Conservation (phyloP, 805 yeast genomes). For the Myxozyma nipponensis region DNA sequence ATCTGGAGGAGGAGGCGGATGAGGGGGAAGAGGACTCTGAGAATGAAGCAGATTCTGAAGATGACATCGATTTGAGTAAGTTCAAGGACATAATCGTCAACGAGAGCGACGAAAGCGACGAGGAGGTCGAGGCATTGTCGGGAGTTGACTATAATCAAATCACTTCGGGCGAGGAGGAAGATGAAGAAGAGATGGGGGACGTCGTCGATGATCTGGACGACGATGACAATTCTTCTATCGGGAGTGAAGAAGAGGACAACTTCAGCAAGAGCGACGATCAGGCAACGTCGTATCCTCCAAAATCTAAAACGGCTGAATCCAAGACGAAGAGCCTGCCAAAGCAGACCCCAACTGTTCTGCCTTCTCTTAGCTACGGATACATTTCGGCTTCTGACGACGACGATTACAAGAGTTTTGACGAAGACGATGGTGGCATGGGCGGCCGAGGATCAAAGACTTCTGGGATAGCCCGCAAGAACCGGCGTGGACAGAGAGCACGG, state of each 20-base stretch:
- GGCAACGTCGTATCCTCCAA: background rate
- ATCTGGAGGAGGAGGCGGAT: conserved; percentile 1
- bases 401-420: conserved; percentile 38
- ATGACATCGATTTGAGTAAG: background rate
- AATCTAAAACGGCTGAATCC: conserved; percentile 1
- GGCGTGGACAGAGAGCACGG: conserved; percentile 97
- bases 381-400: conserved; percentile 62
- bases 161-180: conserved; percentile 6
- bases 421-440: too few species aligned
- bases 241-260: background rate
- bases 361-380: conserved; percentile 75
- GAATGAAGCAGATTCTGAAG: background rate
- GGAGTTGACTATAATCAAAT: conserved; percentile 9
- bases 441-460: conserved; percentile 27
- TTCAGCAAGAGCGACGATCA: background rate
- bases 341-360: conserved; percentile 42
- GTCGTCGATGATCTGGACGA: too few species aligned
- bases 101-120: conserved; percentile 22
- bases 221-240: background rate
- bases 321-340: conserved; percentile 13
- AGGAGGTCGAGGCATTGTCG: conserved; percentile 20
- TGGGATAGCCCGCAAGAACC: conserved; percentile 57
- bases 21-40: background rate
- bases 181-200: background rate
- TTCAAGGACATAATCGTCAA: background rate